A percentile compares a stretch with the other conserved stretches of the same genome.
Evolutionary conservation across 1,284 basidiomycete genomes (phyloP).

Genomic region (Rhodotorula sp.): DNA sequence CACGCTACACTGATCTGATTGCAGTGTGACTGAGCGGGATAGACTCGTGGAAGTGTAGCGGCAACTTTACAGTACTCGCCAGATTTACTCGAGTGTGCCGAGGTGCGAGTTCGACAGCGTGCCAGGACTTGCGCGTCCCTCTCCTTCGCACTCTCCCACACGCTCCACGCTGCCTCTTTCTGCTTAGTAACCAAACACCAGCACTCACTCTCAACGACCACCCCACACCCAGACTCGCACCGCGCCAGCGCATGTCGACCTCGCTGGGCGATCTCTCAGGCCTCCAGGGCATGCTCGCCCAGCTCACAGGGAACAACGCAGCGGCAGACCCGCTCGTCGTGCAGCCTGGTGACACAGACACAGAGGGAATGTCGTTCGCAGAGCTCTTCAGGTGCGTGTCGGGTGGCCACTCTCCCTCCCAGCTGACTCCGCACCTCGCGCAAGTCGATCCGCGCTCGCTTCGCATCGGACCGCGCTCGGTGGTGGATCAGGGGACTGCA

Average conservation of each 20-base stretch:
- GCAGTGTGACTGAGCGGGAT: too few species aligned
- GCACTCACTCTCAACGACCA: neutral
- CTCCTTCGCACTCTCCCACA: neutral
- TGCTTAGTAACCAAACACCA: neutral
- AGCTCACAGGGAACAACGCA: neutral
- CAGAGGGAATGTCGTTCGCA: constrained; percentile 13
- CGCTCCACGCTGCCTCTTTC: neutral
- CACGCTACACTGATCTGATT: too few species aligned
- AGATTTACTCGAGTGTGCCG: too few species aligned
- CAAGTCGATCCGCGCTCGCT: neutral
- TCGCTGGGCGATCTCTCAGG: neutral
- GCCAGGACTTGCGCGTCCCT: neutral
- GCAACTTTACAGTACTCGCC: too few species aligned
- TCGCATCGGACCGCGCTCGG: neutral
- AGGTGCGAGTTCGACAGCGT: too few species aligned
- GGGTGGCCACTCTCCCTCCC: neutral
- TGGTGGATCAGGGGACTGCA: too few species aligned
- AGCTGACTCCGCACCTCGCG: neutral
- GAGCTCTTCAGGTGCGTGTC: constrained; percentile 29
- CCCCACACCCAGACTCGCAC: neutral
- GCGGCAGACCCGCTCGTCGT: neutral
- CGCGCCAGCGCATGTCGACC: neutral
- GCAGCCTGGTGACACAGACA: constrained; percentile 10
- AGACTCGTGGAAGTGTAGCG: too few species aligned
- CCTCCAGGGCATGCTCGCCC: constrained; percentile 9